Percentiles rank a stretch among this genome's conserved stretches.
These are phyloP conservation scores for Talaromyces proteolyticus DNA, from an alignment of 495 filamentous ascomycete species.

Conservation along the genomic window DNA sequence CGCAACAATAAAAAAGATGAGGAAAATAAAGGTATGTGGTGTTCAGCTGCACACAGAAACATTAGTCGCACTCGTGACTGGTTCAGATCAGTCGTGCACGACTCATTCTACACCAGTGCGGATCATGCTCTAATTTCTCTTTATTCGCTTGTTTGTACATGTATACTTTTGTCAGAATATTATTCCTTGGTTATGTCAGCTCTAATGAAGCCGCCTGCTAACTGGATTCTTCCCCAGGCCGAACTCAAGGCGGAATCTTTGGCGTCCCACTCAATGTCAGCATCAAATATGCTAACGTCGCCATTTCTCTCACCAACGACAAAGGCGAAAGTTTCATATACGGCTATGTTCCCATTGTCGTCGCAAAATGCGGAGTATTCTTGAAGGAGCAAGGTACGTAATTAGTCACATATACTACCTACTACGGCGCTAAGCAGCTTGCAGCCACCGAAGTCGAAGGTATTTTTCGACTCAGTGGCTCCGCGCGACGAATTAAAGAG, in stretches of 20 bases:
- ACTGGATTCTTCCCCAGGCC: neutral
- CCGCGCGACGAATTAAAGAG: constrained; percentile 98
- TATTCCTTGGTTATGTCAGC: too few relatives aligned
- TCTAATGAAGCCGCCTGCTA: too few relatives aligned
- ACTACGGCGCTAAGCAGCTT: too few relatives aligned
- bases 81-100: too few relatives aligned
- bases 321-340: constrained; percentile 94
- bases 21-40: constrained; percentile 64
- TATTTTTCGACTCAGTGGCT: constrained; percentile 93
- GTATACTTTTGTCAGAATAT: too few relatives aligned
- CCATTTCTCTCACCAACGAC: constrained; percentile 89
- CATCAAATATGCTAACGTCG: constrained; percentile 98
- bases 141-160: too few relatives aligned
- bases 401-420: too few relatives aligned
- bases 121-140: too few relatives aligned
- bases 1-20: constrained; percentile 69
- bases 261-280: constrained; percentile 90
- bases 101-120: too few relatives aligned
- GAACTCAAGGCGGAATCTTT: constrained; percentile 62
- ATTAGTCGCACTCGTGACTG: neutral
- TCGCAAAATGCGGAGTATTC: constrained; percentile 97
- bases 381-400: constrained; percentile 96
- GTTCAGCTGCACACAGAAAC: neutral
- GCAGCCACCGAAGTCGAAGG: constrained; percentile 93
- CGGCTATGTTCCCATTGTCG: constrained; percentile 97